Percentiles rank a stretch among this genome's conserved stretches.
These are phyloP conservation scores for Fraxinus sp. DNA, from an alignment of 305 asterid species.

Conservation along the genomic window DNA sequence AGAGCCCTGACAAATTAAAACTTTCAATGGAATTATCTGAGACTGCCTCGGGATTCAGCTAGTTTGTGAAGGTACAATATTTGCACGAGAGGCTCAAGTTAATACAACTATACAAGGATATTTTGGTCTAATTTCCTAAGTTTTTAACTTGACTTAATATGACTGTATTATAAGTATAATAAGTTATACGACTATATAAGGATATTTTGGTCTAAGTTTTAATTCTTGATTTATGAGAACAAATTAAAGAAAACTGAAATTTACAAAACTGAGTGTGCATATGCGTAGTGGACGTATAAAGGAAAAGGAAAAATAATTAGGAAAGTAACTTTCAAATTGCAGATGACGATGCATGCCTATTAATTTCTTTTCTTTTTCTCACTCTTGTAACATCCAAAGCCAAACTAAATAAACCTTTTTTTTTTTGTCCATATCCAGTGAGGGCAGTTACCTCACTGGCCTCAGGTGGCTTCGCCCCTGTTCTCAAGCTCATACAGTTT, in stretches of 20 bases:
- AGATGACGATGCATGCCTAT: neutral
- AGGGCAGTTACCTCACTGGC: neutral
- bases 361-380: neutral
- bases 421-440: neutral
- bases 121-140: neutral
- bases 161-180: neutral
- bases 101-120: neutral
- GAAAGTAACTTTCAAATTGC: neutral
- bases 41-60: neutral
- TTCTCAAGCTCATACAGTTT: neutral
- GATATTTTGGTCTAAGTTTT: neutral
- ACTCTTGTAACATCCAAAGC: neutral
- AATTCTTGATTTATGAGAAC: neutral
- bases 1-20: neutral
- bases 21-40: neutral
- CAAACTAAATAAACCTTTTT: neutral
- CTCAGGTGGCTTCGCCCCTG: neutral
- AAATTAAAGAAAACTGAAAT: neutral
- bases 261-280: neutral
- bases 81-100: neutral
- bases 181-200: neutral
- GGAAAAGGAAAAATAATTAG: neutral
- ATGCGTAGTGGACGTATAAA: neutral
- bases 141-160: neutral
- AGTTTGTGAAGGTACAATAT: neutral